Base-by-base conservation (phyloP, 768 basidiomycete genomes). In the Termitomyces sp. region DNA sequence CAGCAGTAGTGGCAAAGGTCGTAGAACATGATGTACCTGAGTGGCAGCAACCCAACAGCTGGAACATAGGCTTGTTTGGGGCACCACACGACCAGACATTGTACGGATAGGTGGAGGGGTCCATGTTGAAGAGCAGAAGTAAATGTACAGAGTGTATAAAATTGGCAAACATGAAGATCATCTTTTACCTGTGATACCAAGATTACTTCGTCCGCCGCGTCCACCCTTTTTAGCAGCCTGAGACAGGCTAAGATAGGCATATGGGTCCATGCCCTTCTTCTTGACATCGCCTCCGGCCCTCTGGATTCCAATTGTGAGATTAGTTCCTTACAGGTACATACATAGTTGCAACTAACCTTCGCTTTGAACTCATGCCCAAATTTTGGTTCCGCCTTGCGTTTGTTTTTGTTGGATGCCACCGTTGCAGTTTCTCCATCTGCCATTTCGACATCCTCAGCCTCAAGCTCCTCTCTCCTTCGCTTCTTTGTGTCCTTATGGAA, bases 401-500 rank as follows among this genome's bases (percentile, higher is more conserved):
- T 79, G 72, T 79, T 71, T 80, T 82, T 78, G 76, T 82, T 81
- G 71, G 78, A 60, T 60, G 72, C 76, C 18, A 65, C 63, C 4
- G 64, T 66, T n/a, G 64, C 65, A 44, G 77, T 76, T 57, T 89
- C 84, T 0, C 71, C 82, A 59, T 93, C 91, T 26, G 77, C 91
- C 83, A 93, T 88, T 60, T 93, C 89, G 52, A 91, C 77, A 59
- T 90, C 87, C 51, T 80, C 84, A 6, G 76, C 76, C 18, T 84
- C 84, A 58, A 79, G 80, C 57, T 86, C 83, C 52, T 86, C 86
- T 50, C 89, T 82, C 59, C 94, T 75, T 57, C 94, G 86, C 72
- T 96, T 95, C 73, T 95, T 98, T 37, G 94, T 98, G 67, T 96
- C 89, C 71, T 97, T 98, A 78, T 97, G 93, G 75, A 98, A 98